Conservation (phyloP, 2,329 filamentous ascomycete genomes). For the Arthrobotrys musiformis region DNA sequence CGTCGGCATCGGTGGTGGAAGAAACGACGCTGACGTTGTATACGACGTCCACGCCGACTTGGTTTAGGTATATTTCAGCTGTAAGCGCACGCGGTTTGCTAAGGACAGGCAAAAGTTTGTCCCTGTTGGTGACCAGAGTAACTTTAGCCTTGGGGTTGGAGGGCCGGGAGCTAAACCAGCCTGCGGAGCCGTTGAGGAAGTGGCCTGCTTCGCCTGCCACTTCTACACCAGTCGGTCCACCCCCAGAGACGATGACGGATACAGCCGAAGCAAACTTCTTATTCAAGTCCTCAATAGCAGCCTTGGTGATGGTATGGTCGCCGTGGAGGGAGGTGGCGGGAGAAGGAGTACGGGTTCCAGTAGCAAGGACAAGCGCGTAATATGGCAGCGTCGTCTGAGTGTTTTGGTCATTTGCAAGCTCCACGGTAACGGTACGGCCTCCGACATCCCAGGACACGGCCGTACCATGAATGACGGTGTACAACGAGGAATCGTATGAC, state of each 20-base stretch:
- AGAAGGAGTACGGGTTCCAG: conserved; percentile 60
- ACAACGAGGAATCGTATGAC: conserved; percentile 62
- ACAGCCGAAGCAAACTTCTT: conserved; percentile 63
- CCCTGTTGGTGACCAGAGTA: conserved; percentile 64
- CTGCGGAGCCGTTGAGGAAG: conserved; percentile 66
- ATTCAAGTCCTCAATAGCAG: conserved; percentile 64
- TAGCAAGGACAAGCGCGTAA: conserved; percentile 65
- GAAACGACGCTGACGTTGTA: conserved; percentile 63
- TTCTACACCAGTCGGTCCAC: conserved; percentile 65
- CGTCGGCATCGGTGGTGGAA: conserved; percentile 57
- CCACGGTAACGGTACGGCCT: conserved; percentile 61
- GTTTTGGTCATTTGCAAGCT: conserved; percentile 14
- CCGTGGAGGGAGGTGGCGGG: conserved; percentile 60
- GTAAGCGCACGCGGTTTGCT: conserved; percentile 62
- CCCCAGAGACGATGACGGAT: conserved; percentile 65
- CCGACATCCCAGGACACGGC: conserved; percentile 61
- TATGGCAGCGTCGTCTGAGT: conserved; percentile 61
- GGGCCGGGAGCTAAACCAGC: conserved; percentile 62
- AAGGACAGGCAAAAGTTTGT: conserved; percentile 64
- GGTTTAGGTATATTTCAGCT: conserved; percentile 64
- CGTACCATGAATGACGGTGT: conserved; percentile 65
- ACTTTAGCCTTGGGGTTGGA: conserved; percentile 60
- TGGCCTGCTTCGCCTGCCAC: conserved; percentile 68
- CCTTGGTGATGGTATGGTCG: conserved; percentile 58
- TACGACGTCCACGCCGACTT: conserved; percentile 66